Percentiles rank a stretch among this genome's conserved stretches.
Conservation (phyloP, 176 grass and related monocot genomes). For the Stipa capillata region DNA sequence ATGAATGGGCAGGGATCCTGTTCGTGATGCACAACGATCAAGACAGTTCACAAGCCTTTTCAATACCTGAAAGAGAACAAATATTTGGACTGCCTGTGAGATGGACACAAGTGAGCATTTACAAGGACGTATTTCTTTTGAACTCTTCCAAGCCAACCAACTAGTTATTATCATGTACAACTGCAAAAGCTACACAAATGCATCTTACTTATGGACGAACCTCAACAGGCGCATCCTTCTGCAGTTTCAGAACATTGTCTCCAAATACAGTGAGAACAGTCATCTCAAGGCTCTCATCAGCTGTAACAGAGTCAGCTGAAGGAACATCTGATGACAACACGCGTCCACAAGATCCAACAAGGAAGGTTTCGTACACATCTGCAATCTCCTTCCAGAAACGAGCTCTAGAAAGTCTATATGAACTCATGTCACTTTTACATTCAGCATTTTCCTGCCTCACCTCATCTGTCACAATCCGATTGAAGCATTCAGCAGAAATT, state of each 20-base stretch:
- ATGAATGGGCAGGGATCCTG: conserved; percentile 84
- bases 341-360: conserved; percentile 94
- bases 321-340: conserved; percentile 77
- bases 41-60: conserved; percentile 87
- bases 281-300: conserved; percentile 93
- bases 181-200: conserved; percentile 11
- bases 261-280: conserved; percentile 73
- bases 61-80: conserved; percentile 62
- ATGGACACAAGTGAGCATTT: conserved; percentile 1
- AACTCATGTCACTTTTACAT: conserved; percentile 43
- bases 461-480: conserved; percentile 58
- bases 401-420: conserved; percentile 66
- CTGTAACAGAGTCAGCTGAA: conserved; percentile 50
- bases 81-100: conserved; percentile 11
- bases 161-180: background rate
- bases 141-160: background rate
- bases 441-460: conserved; percentile 38
- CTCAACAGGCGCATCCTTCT: conserved; percentile 82
- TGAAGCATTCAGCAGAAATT: conserved; percentile 91
- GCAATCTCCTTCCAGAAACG: conserved; percentile 92
- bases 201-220: conserved; percentile 26
- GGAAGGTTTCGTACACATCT: conserved; percentile 97
- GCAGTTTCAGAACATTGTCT: conserved; percentile 68
- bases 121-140: background rate
- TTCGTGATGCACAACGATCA: conserved; percentile 94